Conservation (phyloP, 148 eudicot species). For the Talinum fruticosum region DNA sequence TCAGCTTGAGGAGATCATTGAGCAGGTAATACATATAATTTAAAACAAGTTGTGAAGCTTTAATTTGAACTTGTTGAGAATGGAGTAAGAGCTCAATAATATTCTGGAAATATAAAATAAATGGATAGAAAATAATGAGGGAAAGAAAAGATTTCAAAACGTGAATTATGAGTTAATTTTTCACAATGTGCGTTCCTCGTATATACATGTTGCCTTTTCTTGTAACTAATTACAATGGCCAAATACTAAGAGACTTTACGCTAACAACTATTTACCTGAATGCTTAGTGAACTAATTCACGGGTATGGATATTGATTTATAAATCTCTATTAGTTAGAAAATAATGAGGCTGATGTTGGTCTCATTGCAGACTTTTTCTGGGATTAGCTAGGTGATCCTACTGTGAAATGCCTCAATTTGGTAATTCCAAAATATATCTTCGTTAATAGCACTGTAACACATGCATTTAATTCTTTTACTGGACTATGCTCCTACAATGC, state of each 20-base stretch:
- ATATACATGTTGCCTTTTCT: not conserved
- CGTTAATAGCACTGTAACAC: not conserved
- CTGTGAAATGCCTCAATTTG: not conserved
- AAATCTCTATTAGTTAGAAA: not conserved
- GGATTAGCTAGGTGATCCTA: not conserved
- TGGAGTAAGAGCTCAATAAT: not conserved
- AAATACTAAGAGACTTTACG: not conserved
- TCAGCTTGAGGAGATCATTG: conserved; percentile 79
- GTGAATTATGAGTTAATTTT: not conserved
- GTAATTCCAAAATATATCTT: not conserved
- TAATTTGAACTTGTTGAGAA: not conserved
- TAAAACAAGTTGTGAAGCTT: not conserved
- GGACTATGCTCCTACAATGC: not conserved
- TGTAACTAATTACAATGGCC: not conserved
- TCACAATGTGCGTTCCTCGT: not conserved
- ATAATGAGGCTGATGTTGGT: not conserved
- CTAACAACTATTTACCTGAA: not conserved
- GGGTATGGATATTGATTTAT: not conserved
- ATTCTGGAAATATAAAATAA: not conserved
- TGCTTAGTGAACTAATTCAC: not conserved
- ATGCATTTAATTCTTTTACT: not conserved
- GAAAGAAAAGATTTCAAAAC: not conserved
- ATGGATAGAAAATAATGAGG: not conserved
- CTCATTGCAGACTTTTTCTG: not conserved
- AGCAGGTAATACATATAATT: conserved; percentile 48